Evolutionary conservation across 495 filamentous ascomycete genomes (phyloP).

Genomic region (Daldinia concentrica): DNA sequence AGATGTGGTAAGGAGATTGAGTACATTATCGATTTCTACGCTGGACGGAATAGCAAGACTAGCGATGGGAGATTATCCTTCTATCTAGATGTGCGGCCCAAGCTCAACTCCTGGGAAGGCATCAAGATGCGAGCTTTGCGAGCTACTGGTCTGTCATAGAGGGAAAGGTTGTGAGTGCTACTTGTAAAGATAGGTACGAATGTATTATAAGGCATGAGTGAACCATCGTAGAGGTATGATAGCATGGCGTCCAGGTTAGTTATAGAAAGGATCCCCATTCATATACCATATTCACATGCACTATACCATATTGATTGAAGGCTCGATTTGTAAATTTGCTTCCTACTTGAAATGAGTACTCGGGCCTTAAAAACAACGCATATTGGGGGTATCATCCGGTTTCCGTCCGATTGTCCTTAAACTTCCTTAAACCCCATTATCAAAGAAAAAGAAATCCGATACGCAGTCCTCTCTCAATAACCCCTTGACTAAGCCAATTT

Average conservation of each 20-base stretch:
- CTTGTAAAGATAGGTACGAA: not conserved
- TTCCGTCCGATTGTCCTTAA: not conserved
- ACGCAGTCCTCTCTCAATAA: not conserved
- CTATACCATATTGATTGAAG: not conserved
- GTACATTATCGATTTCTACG: slow-evolving; percentile 98
- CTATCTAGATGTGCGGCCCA: slow-evolving; percentile 93
- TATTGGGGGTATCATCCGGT: slow-evolving; percentile 17
- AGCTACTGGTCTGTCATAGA: slow-evolving; percentile 66
- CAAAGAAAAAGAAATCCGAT: not conserved
- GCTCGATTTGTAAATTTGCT: not conserved
- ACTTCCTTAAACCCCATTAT: not conserved
- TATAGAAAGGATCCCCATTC: slow-evolving; percentile 32
- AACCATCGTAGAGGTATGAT: slow-evolving; percentile 9
- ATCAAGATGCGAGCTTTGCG: slow-evolving; percentile 79
- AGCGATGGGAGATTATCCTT: slow-evolving; percentile 74
- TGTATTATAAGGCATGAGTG: slow-evolving; percentile 4
- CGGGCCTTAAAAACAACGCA: not conserved
- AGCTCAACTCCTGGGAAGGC: slow-evolving; percentile 91
- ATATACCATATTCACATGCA: slow-evolving; percentile 8
- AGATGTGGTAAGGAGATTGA: slow-evolving; percentile 88
- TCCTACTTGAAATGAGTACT: not conserved
- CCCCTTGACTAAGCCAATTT: not conserved
- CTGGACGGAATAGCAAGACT: slow-evolving; percentile 66
- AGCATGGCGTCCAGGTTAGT: slow-evolving; percentile 30
- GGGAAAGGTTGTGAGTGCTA: slow-evolving; percentile 7